Base-by-base conservation (phyloP, 2,329 filamentous ascomycete genomes). In the Fusarium caatingaense region DNA sequence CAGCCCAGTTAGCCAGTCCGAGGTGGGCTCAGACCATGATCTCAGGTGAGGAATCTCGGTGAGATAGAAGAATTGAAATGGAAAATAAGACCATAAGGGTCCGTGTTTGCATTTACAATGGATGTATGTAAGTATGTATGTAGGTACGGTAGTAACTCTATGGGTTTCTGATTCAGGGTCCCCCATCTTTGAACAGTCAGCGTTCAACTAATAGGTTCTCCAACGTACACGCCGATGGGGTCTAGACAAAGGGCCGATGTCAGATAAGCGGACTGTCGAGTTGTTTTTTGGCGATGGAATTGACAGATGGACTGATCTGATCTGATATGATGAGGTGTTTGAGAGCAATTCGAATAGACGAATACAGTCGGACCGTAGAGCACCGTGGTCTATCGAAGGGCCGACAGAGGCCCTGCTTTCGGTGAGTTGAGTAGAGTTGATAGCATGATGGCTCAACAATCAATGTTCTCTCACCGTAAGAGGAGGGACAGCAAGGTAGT, bases 31-130 rank as follows among this genome's bases (percentile, higher is more conserved):
- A 66, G 72, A 61, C 67, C 62, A 72, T 65, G 58, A 71, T 67
- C 67, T 70, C 72, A 70, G 72, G 70, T 70, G 72, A 74, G 66
- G 56, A 69, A 70, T 72, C 69, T 73, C 69, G 69, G 69, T 73
- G 72, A 74, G 72, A 69, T 69, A 62, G 49, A 30, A 59, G 50
- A 60, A 61, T 60, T 41, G 32, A 40, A 60, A 25, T 46, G 23
- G 34, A 20, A 66, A 60, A 73, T 73, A 60, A 74, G 69, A 54
- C 72, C 72, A 71, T 69, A 59, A 61, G 15, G 62, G 47, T 59
- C 53, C 44, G 18, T 55, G 50, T 32, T 45, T 61, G 12, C 42
- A 41, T 49, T 46, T 54, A 13, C 40, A 65, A 25, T 16, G 41
- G 20, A 44, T 21, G 41, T 21, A 16, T 23, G 41, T 21, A 44